phyloP scores from a whole-genome alignment of 2,329 filamentous ascomycete genomes.

The Neofusicoccum sp. region DNA sequence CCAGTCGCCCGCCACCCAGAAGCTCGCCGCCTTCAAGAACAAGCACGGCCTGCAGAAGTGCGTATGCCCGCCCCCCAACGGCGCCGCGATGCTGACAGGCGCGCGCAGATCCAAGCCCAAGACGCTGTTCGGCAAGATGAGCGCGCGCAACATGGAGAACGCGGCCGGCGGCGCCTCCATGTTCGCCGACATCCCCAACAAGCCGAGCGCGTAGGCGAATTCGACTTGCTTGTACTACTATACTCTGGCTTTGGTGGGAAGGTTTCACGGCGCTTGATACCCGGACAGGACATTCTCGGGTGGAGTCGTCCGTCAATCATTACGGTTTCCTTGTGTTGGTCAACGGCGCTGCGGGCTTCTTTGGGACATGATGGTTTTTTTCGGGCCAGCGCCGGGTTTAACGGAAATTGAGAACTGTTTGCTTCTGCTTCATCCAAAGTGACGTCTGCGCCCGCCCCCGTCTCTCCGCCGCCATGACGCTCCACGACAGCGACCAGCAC shows the following conservation, averaged over 20 bases:
- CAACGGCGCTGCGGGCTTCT: not conserved
- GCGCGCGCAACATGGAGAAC: slow-evolving; percentile 39
- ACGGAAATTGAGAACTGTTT: slow-evolving; percentile 8
- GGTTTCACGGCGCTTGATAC: slow-evolving; percentile 18
- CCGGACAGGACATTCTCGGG: slow-evolving; percentile 18
- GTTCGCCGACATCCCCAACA: slow-evolving; percentile 35
- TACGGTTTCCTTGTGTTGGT: slow-evolving; percentile 10
- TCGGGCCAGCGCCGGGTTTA: too few relatives aligned
- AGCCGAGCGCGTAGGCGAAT: too few relatives aligned
- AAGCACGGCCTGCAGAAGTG: slow-evolving; percentile 75
- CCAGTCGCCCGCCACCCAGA: slow-evolving; percentile 82
- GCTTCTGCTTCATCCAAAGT: not conserved
- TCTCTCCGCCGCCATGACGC: slow-evolving; percentile 26
- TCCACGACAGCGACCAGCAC: slow-evolving; percentile 23
- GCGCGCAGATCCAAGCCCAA: slow-evolving; percentile 36
- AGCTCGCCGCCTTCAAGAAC: slow-evolving; percentile 75
- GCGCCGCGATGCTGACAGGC: not conserved
- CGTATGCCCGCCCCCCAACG: slow-evolving; percentile 7
- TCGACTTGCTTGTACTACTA: slow-evolving; percentile 11
- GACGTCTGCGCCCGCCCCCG: not conserved
- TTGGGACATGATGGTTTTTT: too few relatives aligned
- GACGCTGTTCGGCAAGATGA: slow-evolving; percentile 43
- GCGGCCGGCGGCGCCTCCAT: slow-evolving; percentile 27
- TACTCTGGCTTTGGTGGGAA: not conserved
- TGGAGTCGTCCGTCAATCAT: slow-evolving; percentile 11